Evolutionary conservation across 176 grass and related monocot species (phyloP), one percentile per base, ranked within the genome.

Genomic region (Olyra latifolia): DNA sequence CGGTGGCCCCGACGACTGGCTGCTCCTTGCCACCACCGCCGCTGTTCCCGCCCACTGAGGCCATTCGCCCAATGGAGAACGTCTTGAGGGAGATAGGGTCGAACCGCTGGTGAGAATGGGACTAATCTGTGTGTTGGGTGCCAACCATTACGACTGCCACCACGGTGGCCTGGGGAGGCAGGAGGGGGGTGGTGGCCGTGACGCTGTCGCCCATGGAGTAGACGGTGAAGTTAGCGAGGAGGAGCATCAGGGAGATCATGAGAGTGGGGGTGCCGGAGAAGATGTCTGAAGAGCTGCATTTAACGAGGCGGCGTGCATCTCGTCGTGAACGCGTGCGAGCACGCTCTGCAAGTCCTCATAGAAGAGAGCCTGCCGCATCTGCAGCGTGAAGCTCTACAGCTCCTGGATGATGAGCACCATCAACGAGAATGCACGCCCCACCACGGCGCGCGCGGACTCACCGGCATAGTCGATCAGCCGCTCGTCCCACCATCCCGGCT

Each of bases 271-370:
- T 95, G 72, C 97, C 74, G 42, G 93, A 72, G 79, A 99, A 99
- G 64, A 99, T 93, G 81, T 89, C 88, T 99, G 91, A 99, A 99
- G 44, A 99, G 91, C 97, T n/a, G n/a, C 97, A 99, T n/a, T n/a
- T n/a, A 25, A 99, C 93, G 81, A 99, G n/a, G 93, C 95, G 56
- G 88, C 84, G 61, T 93, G 87, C 86, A 99, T 96, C 86, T 99
- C 97, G 62, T 65, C 80, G 40, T 90, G 93, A 2, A 99, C 97
- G 52, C 84, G 77, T 3, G 56, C 55, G 1, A 95, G 71, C 41
- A 96, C 86, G 19, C 71, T 83, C 66, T 90, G 88, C 38, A 86
- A 73, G 70, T 99, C 93, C 90, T 95, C 90, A 66, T 91, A 81
- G 20, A 88, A 52, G 20, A 99, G 72, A 27, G 48, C 14, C 81